phyloP scores from a whole-genome alignment of 1,284 basidiomycete genomes.

The Ustanciosporium gigantosporum region DNA sequence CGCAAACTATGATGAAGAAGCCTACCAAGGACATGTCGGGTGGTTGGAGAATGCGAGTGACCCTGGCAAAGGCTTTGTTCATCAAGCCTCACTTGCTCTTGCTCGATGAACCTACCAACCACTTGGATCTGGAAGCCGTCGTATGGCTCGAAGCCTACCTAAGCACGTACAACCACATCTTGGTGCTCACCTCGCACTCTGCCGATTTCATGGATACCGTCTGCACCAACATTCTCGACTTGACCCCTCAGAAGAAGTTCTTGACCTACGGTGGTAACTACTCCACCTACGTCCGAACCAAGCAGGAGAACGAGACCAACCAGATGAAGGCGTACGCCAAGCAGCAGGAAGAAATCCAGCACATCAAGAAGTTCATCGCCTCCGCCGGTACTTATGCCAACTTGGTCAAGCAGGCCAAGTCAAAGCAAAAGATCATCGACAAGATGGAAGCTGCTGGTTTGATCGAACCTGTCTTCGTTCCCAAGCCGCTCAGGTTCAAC shows the following conservation, averaged over 20 bases:
- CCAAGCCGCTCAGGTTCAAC: slow-evolving; percentile 82
- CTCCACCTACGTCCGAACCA: slow-evolving; percentile 92
- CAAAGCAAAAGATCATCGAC: slow-evolving; percentile 96
- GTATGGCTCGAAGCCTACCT: slow-evolving; percentile 99
- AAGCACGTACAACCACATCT: slow-evolving; percentile 96
- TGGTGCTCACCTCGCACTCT: slow-evolving; percentile 88
- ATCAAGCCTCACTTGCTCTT: slow-evolving; percentile 92
- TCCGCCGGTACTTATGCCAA: slow-evolving; percentile 99
- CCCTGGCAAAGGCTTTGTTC: slow-evolving; percentile 92
- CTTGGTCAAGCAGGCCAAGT: slow-evolving; percentile 97
- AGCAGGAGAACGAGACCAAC: slow-evolving; percentile 95
- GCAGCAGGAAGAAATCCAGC: slow-evolving; percentile 96
- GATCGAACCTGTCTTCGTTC: slow-evolving; percentile 81
- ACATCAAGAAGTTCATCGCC: slow-evolving; percentile 96
- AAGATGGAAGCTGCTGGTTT: slow-evolving; percentile 99
- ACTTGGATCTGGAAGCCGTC: slow-evolving; percentile 93
- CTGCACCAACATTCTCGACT: slow-evolving; percentile 91
- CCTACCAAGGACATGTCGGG: slow-evolving; percentile 98
- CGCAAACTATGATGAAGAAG: slow-evolving; percentile 87
- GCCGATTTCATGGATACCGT: slow-evolving; percentile 95
- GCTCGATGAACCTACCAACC: slow-evolving; percentile 74
- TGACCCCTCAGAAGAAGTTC: slow-evolving; percentile 81
- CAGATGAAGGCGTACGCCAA: slow-evolving; percentile 98
- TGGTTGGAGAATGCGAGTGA: slow-evolving; percentile 99
- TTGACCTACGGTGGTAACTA: slow-evolving; percentile 95